phyloP scores from a whole-genome alignment of 2,329 filamentous ascomycete species.

The Penicillium glabrum region DNA sequence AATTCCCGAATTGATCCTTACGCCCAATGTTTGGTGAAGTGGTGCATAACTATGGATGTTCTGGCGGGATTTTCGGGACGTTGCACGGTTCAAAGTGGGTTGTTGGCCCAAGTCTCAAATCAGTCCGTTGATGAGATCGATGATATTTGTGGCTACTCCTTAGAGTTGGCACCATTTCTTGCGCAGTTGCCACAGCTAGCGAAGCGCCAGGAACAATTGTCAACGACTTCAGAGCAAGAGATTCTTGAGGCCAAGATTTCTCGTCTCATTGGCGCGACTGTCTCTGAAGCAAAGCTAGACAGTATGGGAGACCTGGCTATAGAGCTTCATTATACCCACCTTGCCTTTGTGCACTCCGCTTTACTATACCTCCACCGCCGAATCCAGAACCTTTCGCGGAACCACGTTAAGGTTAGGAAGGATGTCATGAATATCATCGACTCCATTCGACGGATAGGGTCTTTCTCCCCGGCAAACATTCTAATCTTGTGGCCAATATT shows the following conservation, averaged over 20 bases:
- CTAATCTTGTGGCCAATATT: slow-evolving; percentile 34
- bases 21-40: slow-evolving; percentile 26
- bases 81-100: slow-evolving; percentile 2
- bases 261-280: not conserved
- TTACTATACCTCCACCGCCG: slow-evolving; percentile 30
- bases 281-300: not conserved
- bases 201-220: not conserved
- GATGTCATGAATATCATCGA: slow-evolving; percentile 6
- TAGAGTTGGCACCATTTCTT: slow-evolving; percentile 28
- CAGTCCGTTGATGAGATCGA: slow-evolving; percentile 16
- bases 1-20: slow-evolving; percentile 10
- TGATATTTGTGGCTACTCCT: slow-evolving; percentile 31
- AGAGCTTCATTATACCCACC: slow-evolving; percentile 25
- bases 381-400: slow-evolving; percentile 20
- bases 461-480: slow-evolving; percentile 27
- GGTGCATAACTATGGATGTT: slow-evolving; percentile 31
- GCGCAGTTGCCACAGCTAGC: slow-evolving; percentile 20
- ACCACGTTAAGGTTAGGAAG: slow-evolving; percentile 17
- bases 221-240: no score
- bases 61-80: slow-evolving; percentile 27
- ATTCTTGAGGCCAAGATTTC: not conserved
- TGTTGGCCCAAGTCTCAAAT: slow-evolving; percentile 8
- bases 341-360: slow-evolving; percentile 27
- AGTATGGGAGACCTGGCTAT: not conserved
- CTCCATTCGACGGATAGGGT: slow-evolving; percentile 17